Conservation (phyloP, 495 filamentous ascomycete genomes). For the Elasticomyces elasticus region DNA sequence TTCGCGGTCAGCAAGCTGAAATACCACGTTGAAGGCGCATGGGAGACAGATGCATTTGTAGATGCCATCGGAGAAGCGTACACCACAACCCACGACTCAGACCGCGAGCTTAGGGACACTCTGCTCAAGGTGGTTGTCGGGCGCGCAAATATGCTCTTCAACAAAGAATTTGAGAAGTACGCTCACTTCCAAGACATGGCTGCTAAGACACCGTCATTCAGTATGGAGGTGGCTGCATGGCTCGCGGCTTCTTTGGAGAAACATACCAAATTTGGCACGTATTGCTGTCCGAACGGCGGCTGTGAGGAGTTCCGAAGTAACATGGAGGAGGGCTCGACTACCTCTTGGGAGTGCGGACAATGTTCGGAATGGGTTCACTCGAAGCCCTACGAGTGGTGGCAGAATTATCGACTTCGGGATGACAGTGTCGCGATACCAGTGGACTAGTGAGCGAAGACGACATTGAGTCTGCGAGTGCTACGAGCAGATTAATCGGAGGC, state of each 20-base stretch:
- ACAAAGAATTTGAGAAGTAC: neutral
- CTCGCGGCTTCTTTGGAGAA: neutral
- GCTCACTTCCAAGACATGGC: neutral
- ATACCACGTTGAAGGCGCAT: neutral
- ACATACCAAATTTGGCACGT: neutral
- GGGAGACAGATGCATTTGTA: neutral
- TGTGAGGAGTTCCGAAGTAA: neutral
- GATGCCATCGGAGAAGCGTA: neutral
- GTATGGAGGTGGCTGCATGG: neutral
- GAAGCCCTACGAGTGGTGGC: neutral
- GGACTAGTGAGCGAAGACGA: too few species aligned
- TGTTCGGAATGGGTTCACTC: neutral
- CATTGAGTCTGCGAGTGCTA: too few species aligned
- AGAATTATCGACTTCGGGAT: neutral
- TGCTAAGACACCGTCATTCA: neutral
- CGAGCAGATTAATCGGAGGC: too few species aligned
- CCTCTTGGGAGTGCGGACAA: neutral
- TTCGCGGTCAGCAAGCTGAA: neutral
- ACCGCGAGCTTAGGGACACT: neutral
- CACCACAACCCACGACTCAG: neutral
- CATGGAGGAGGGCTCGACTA: neutral
- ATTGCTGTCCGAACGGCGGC: neutral
- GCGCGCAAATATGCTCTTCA: neutral
- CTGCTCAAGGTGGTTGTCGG: neutral
- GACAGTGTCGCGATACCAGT: too few species aligned